A percentile compares a stretch with the other conserved stretches of the same genome.
Evolutionary conservation across 2,329 filamentous ascomycete species (phyloP).

Genomic region (Aspergillus floridensis): DNA sequence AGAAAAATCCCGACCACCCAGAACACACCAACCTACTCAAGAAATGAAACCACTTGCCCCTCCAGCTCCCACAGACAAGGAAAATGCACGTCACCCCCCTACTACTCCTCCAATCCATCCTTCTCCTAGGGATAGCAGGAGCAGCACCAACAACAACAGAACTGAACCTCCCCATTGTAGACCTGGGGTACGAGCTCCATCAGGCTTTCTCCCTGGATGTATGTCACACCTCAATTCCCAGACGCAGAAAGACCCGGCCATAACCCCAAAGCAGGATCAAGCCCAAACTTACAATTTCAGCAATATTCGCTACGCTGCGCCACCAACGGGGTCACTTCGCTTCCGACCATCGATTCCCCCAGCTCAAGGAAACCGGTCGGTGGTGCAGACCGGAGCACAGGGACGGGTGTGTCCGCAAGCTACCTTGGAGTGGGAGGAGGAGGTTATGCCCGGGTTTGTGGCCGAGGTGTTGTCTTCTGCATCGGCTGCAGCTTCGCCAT

Average conservation of each 20-base stretch:
- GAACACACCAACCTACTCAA: too few relatives aligned
- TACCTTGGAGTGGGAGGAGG: constrained; percentile 44
- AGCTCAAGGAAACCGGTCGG: constrained; percentile 39
- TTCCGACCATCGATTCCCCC: constrained; percentile 50
- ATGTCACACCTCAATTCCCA: not conserved
- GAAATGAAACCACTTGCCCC: too few relatives aligned
- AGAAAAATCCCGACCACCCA: too few relatives aligned
- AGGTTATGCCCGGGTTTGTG: constrained; percentile 21
- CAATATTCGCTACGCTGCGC: constrained; percentile 57
- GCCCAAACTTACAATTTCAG: constrained; percentile 53
- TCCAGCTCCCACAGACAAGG: too few relatives aligned
- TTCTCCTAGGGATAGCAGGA: not conserved
- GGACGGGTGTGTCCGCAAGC: constrained; percentile 48
- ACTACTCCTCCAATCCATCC: too few relatives aligned
- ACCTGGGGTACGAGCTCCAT: constrained; percentile 56
- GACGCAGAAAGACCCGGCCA: not conserved
- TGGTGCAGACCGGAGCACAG: constrained; percentile 47
- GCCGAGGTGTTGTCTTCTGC: constrained; percentile 11
- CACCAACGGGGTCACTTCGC: constrained; percentile 51
- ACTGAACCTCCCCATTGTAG: constrained; percentile 35
- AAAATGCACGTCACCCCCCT: too few relatives aligned
- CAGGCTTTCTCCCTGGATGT: constrained; percentile 36
- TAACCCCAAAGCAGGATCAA: constrained; percentile 25
- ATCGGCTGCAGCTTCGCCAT: too few relatives aligned
- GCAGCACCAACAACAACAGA: not conserved